These are phyloP conservation scores for Phytophthora hibernalis DNA, from an alignment of 352 stramenopile species.

Conservation along the genomic window DNA sequence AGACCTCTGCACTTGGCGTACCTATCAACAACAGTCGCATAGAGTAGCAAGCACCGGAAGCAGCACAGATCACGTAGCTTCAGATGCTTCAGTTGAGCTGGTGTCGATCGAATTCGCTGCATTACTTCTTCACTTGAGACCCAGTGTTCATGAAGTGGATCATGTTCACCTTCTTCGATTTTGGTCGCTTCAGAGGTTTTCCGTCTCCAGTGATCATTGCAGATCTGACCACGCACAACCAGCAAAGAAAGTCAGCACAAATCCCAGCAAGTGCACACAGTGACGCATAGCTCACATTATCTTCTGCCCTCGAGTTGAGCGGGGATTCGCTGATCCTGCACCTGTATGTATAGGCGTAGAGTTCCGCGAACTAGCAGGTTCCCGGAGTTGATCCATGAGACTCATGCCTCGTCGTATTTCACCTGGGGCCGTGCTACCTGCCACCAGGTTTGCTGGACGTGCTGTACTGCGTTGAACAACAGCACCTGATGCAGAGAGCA, in stretches of 20 bases:
- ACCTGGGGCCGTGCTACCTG: neutral
- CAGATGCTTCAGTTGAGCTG: too few relatives aligned
- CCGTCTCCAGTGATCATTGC: constrained; percentile 36
- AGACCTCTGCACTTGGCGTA: neutral
- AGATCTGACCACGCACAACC: constrained; percentile 33
- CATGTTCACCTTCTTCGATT: constrained; percentile 80
- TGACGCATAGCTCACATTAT: constrained; percentile 52
- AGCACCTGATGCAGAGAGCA: constrained; percentile 55
- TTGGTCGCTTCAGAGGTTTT: constrained; percentile 36
- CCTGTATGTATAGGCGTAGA: neutral
- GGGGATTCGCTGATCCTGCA: constrained; percentile 7
- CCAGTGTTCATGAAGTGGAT: constrained; percentile 82
- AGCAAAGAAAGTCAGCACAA: constrained; percentile 1
- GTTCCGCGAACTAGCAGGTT: constrained; percentile 31
- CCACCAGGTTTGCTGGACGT: constrained; percentile 3
- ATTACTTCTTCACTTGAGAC: constrained; percentile 36
- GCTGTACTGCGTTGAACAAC: constrained; percentile 45
- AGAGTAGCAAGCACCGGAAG: too few relatives aligned
- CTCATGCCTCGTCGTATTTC: constrained; percentile 32
- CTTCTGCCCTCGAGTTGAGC: constrained; percentile 53
- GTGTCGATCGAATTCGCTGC: too few relatives aligned
- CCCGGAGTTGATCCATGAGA: constrained; percentile 44
- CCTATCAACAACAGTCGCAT: neutral
- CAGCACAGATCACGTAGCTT: neutral
- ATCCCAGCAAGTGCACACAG: constrained; percentile 6